Percentiles rank a stretch among this genome's conserved stretches.
Evolutionary conservation across 441 rosid genomes (phyloP).

Genomic region (Mallotus japonicus): DNA sequence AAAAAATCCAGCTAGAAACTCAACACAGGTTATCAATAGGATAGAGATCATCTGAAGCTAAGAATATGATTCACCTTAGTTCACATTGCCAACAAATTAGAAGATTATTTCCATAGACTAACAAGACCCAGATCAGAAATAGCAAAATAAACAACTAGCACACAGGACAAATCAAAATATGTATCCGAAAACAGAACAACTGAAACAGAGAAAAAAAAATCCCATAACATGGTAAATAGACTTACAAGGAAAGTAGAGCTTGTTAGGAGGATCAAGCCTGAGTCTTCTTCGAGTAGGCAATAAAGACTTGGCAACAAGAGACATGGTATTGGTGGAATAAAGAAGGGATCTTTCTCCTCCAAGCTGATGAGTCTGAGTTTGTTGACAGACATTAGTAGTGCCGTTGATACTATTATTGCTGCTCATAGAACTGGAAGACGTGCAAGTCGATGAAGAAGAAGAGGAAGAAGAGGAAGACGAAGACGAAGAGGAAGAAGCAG

Average conservation of each 20-base stretch:
- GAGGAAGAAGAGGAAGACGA: slow-evolving; percentile 39
- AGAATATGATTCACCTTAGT: too few species aligned
- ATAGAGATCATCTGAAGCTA: too few species aligned
- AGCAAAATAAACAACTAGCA: not conserved
- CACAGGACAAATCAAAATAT: not conserved
- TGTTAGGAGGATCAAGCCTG: slow-evolving; percentile 66
- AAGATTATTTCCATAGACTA: not conserved
- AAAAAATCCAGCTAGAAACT: not conserved
- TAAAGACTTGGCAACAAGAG: slow-evolving; percentile 59
- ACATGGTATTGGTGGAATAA: slow-evolving; percentile 39
- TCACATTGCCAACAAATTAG: too few species aligned
- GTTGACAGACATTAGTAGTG: slow-evolving; percentile 29
- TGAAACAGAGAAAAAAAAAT: too few species aligned
- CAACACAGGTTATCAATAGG: too few species aligned
- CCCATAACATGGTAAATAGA: not conserved
- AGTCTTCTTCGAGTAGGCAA: slow-evolving; percentile 64
- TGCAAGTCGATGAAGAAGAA: slow-evolving; percentile 27
- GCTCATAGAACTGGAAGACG: slow-evolving; percentile 36
- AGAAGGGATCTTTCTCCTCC: slow-evolving; percentile 35
- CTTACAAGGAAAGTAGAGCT: slow-evolving; percentile 67
- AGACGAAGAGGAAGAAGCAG: slow-evolving; percentile 19
- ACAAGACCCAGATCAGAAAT: slow-evolving; percentile 17
- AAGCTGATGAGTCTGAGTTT: slow-evolving; percentile 33
- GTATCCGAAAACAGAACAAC: not conserved
- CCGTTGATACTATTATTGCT: slow-evolving; percentile 16